A percentile compares a stretch with the other conserved stretches of the same genome.
Evolutionary conservation across 768 basidiomycete species (phyloP).

Genomic region (Macrolepiota fuliginosa): DNA sequence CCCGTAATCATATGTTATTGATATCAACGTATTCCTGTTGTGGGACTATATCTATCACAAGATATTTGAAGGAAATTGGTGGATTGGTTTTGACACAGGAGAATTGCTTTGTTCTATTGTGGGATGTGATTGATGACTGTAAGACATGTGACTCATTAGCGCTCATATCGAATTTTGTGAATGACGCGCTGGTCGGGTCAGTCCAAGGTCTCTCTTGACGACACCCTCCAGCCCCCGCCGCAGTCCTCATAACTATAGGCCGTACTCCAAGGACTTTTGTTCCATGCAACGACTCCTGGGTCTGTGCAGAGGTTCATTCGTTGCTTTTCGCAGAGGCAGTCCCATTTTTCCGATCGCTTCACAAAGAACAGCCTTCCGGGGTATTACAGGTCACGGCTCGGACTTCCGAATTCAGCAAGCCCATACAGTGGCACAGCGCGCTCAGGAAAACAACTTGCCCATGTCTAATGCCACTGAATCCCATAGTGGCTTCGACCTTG

Average conservation of each 20-base stretch:
- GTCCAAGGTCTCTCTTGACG: too few species aligned
- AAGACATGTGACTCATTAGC: not conserved
- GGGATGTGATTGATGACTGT: too few species aligned
- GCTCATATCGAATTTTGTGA: too few species aligned
- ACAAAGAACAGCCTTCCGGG: constrained; percentile 9
- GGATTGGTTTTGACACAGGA: too few species aligned
- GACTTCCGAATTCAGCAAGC: constrained; percentile 28
- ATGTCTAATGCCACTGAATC: constrained; percentile 34
- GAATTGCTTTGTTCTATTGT: too few species aligned
- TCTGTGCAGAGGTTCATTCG: constrained; percentile 20
- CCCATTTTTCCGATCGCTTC: constrained; percentile 17
- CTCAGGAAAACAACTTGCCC: constrained; percentile 11
- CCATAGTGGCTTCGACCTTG: constrained; percentile 81
- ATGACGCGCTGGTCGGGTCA: too few species aligned
- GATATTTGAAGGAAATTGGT: too few species aligned
- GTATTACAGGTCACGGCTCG: constrained; percentile 15
- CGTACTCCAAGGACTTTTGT: not conserved
- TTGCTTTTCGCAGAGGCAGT: constrained; percentile 15
- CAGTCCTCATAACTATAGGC: not conserved
- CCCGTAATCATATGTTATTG: too few species aligned
- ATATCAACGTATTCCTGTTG: too few species aligned
- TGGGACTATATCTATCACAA: too few species aligned
- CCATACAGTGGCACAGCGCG: constrained; percentile 19
- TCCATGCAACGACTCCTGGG: constrained; percentile 37
- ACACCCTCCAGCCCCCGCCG: not conserved